Evolutionary conservation across 2,329 filamentous ascomycete species (phyloP), one percentile per base, ranked within the genome.

Genomic region (Trichophaea hybrida): DNA sequence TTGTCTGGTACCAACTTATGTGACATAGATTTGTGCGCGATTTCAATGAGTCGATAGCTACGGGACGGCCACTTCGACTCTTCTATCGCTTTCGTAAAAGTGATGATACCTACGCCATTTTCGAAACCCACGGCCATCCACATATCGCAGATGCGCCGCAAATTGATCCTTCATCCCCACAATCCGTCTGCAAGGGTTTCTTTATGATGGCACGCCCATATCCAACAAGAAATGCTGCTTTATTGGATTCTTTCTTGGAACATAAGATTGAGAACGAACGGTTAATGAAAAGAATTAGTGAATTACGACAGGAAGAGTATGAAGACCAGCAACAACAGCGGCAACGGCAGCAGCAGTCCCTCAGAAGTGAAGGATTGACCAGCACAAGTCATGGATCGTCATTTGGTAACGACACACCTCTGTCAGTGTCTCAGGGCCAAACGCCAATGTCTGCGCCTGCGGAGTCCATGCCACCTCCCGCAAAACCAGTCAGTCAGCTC

Each of bases 191-290:
- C 71, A 82, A 88, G 68, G 90, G 90, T 40, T 88, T 96, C 67
- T 96, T 96, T 71, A 86, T 97, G 77, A 91, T 94, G 83, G 83
- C 88, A 6, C 80, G 90, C 17, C 87, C 87, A 1, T 95, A 96
- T 71, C 89, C 88, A 4, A 94, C 86, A 34, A 90, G 86, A 73
- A 94, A 91, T 69, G 84, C 88, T 1, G 81, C 80, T 2, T 77
- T 96, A 8, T 77, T 96, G 17, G 90, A 97, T 73, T 94, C 89
- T 0, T 96, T 96, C 69, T 77, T 97, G 33, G 91, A 97, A 71
- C 90, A 96, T 74, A 96, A 96, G 73, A 91, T 95, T 58, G 91
- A 96, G 72, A 95, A 96, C 69, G 89, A 95, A 74, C 81, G 90
- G 4, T 73, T 97, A 53, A 83, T 82, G 68, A 85, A 88, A 67